Evolutionary conservation across 169 alveolate species (phyloP).

Genomic region (Babesia ovata): DNA sequence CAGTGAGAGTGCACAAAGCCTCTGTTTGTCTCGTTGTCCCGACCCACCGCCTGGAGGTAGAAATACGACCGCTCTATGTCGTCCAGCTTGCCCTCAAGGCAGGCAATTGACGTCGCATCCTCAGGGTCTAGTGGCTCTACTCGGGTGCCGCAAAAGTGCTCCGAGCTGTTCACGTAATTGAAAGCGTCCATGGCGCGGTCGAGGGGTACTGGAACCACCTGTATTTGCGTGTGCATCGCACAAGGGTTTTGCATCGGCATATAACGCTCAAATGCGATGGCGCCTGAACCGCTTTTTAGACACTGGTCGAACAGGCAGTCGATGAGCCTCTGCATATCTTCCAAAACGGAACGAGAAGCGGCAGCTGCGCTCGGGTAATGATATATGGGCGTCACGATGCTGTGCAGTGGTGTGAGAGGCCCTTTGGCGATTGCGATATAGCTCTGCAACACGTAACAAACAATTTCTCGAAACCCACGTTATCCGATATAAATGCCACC

Average conservation of each 20-base stretch:
- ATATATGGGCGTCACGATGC: slow-evolving; percentile 58
- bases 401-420: slow-evolving; percentile 32
- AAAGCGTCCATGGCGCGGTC: slow-evolving; percentile 57
- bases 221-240: slow-evolving; percentile 69
- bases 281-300: slow-evolving; percentile 59
- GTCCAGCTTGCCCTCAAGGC: slow-evolving; percentile 27
- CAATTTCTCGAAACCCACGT: slow-evolving; percentile 12
- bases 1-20: slow-evolving; percentile 47
- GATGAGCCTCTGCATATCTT: slow-evolving; percentile 48
- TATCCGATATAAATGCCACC: slow-evolving; percentile 52
- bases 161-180: slow-evolving; percentile 46
- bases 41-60: slow-evolving; percentile 62
- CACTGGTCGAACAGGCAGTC: slow-evolving; percentile 51
- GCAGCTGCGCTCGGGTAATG: slow-evolving; percentile 54
- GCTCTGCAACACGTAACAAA: slow-evolving; percentile 11
- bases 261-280: slow-evolving; percentile 62
- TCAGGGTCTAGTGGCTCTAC: slow-evolving; percentile 9
- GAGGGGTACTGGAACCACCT: slow-evolving; percentile 61
- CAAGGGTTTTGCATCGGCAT: slow-evolving; percentile 58
- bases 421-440: slow-evolving; percentile 68
- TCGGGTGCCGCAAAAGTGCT: slow-evolving; percentile 38
- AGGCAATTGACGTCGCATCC: slow-evolving; percentile 19
- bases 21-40: not conserved
- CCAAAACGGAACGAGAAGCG: slow-evolving; percentile 38
- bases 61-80: slow-evolving; percentile 42